Evolutionary conservation across 1,139 yeast genomes (phyloP).

Genomic region (Candida anutae): DNA sequence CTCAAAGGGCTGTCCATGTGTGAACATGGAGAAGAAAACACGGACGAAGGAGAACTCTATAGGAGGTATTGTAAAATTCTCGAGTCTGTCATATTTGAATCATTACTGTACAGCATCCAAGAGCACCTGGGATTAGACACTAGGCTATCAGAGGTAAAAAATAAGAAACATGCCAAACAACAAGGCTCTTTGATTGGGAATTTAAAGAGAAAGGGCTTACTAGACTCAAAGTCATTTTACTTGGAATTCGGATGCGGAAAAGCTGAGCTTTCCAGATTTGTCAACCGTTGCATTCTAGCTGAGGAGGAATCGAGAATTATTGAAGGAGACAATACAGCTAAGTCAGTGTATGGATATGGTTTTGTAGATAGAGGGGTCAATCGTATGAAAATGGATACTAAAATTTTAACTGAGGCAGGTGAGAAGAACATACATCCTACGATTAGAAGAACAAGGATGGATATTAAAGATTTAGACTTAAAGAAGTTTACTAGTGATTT

Average conservation of each 20-base stretch:
- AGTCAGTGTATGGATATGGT: slow-evolving; percentile 40
- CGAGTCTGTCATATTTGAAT: slow-evolving; percentile 9
- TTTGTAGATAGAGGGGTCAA: slow-evolving; percentile 73
- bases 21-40: neutral
- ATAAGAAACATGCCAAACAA: slow-evolving; percentile 72
- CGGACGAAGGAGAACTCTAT: slow-evolving; percentile 6
- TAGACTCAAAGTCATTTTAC: slow-evolving; percentile 33
- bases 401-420: slow-evolving; percentile 48
- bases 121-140: slow-evolving; percentile 24
- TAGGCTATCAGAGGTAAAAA: slow-evolving; percentile 41
- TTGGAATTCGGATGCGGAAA: slow-evolving; percentile 90
- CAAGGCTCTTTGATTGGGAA: slow-evolving; percentile 78
- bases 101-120: slow-evolving; percentile 8
- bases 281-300: slow-evolving; percentile 40
- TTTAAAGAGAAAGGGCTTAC: slow-evolving; percentile 35
- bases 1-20: neutral
- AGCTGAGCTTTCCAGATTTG: slow-evolving; percentile 70
- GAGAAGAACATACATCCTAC: slow-evolving; percentile 20
- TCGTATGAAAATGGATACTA: slow-evolving; percentile 70
- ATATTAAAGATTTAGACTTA: slow-evolving; percentile 67
- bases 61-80: slow-evolving; percentile 17
- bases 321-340: neutral
- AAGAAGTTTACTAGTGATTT: slow-evolving; percentile 33
- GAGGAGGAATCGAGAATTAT: slow-evolving; percentile 10
- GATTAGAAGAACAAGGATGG: slow-evolving; percentile 55